Percentiles rank a stretch among this genome's conserved stretches.
These are phyloP conservation scores for Jimgerdemannia lactiflua DNA, from an alignment of 192 early-diverging fungal genomes.

Conservation along the genomic window DNA sequence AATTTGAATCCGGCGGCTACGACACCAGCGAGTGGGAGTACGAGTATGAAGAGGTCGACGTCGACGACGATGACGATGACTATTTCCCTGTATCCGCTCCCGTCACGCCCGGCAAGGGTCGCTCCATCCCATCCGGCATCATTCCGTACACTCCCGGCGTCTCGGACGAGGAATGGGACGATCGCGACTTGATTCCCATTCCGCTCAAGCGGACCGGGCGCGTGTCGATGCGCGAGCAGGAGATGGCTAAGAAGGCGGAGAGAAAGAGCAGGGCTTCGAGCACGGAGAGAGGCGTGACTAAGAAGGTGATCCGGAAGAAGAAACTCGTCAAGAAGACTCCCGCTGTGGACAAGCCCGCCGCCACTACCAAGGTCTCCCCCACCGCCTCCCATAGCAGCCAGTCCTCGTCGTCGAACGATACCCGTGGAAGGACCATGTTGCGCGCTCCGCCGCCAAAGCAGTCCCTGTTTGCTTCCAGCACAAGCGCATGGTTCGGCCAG, in stretches of 20 bases:
- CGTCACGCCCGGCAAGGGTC: background rate
- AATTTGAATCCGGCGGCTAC: background rate
- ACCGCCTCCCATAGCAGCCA: background rate
- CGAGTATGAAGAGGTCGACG: background rate
- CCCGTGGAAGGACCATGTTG: background rate
- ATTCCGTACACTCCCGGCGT: background rate
- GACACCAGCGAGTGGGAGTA: background rate
- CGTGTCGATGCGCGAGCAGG: background rate
- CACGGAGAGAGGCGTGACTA: background rate
- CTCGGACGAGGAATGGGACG: background rate
- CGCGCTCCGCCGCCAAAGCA: background rate
- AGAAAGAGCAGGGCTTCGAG: background rate
- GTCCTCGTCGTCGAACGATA: background rate
- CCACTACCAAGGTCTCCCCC: background rate
- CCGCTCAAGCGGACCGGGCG: background rate
- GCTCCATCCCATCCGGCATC: background rate
- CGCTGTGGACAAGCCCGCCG: background rate
- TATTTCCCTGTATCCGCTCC: background rate
- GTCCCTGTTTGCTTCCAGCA: background rate
- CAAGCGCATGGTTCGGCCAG: background rate
- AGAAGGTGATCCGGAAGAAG: background rate
- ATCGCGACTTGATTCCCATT: background rate
- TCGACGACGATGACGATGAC: slow-evolving; percentile 1
- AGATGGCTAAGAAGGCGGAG: background rate
- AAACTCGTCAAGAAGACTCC: background rate